Conservation (phyloP, 441 rosid genomes). For the Aquilaria agallochum region DNA sequence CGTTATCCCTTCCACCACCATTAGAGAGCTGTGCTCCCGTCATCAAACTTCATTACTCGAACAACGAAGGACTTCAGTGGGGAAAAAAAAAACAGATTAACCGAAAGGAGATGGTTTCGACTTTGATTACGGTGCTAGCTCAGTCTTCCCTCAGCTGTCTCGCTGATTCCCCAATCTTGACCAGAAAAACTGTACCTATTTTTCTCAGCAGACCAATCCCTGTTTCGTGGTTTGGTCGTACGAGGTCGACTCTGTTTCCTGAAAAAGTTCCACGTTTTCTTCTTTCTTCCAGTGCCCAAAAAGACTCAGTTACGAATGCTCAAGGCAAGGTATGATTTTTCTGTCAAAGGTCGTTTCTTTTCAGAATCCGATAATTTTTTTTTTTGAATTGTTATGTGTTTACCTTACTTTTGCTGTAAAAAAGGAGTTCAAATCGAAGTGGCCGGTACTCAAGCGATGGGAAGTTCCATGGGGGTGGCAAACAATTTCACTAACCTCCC, state of each 20-base stretch:
- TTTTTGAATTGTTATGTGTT: background rate
- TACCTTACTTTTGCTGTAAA: background rate
- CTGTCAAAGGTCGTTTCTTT: background rate
- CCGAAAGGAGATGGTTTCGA: conserved; percentile 31
- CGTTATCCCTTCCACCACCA: too few species aligned
- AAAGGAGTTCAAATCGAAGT: conserved; percentile 42
- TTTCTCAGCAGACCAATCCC: conserved; percentile 11
- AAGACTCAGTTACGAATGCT: conserved; percentile 33
- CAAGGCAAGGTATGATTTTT: conserved; percentile 20
- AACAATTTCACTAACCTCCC: conserved; percentile 78
- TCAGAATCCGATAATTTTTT: background rate
- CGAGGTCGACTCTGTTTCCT: conserved; percentile 17
- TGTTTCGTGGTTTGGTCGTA: conserved; percentile 13
- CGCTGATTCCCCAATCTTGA: conserved; percentile 12
- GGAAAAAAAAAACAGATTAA: too few species aligned
- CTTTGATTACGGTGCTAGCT: conserved; percentile 27
- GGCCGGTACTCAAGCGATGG: conserved; percentile 79
- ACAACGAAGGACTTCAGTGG: too few species aligned
- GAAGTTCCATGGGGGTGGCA: conserved; percentile 96
- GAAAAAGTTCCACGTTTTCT: conserved; percentile 22
- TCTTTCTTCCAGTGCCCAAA: conserved; percentile 46
- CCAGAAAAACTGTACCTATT: conserved; percentile 14
- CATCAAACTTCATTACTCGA: too few species aligned
- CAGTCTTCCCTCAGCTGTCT: conserved; percentile 29
- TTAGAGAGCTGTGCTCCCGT: too few species aligned